Evolutionary conservation across 306 rosid genomes (phyloP).

Genomic region (Cicer yamashitae): DNA sequence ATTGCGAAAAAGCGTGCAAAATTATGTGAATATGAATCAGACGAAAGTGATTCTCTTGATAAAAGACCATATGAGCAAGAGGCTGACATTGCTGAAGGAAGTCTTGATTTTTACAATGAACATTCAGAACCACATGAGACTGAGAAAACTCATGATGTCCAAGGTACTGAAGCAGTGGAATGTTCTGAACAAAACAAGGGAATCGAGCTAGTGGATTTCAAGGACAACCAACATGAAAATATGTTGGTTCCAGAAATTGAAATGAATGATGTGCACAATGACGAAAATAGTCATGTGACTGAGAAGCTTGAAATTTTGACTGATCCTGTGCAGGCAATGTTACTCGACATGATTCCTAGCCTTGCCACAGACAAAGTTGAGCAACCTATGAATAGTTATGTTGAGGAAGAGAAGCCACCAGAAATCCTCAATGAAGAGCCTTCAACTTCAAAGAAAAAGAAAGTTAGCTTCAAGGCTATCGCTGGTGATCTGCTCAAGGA

Average conservation of each 20-base stretch:
- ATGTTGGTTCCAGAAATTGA: conserved; percentile 48
- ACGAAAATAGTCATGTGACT: conserved; percentile 35
- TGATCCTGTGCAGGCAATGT: conserved; percentile 87
- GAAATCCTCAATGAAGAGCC: conserved; percentile 50
- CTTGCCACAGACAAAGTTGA: conserved; percentile 56
- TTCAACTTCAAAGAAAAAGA: conserved; percentile 66
- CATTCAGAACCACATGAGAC: conserved; percentile 44
- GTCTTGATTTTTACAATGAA: conserved; percentile 21
- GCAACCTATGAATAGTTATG: conserved; percentile 35
- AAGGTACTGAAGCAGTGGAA: conserved; percentile 38
- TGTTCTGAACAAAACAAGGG: conserved; percentile 41
- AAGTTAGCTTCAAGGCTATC: conserved; percentile 86
- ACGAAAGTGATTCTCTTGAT: conserved; percentile 55
- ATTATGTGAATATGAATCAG: conserved; percentile 69
- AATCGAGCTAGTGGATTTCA: conserved; percentile 43
- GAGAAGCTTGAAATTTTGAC: conserved; percentile 55
- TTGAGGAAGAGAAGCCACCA: conserved; percentile 53
- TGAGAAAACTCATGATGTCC: conserved; percentile 34
- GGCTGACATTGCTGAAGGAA: conserved; percentile 35
- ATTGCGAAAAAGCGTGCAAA: conserved; percentile 61
- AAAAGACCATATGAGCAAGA: conserved; percentile 45
- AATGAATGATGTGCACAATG: conserved; percentile 45
- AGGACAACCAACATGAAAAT: conserved; percentile 33
- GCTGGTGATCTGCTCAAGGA: conserved; percentile 77
- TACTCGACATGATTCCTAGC: conserved; percentile 83